phyloP scores from a whole-genome alignment of 1,284 basidiomycete species.

The Salmacisia buchloeana region DNA sequence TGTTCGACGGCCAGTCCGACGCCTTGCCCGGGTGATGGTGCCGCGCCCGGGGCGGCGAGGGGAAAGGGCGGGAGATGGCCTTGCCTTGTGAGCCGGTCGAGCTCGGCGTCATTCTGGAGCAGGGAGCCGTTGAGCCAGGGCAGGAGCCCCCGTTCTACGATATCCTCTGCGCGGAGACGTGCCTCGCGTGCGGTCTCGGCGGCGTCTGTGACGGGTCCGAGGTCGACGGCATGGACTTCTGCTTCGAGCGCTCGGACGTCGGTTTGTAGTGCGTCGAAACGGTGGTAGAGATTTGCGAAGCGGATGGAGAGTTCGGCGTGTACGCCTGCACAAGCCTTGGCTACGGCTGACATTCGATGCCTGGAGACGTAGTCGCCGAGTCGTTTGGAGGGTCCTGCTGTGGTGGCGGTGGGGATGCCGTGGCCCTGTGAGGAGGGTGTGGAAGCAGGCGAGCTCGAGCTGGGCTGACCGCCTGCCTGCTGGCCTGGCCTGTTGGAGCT shows the following conservation, averaged over 20 bases:
- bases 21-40: not conserved
- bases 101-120: not conserved
- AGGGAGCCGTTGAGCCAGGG: not conserved
- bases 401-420: not conserved
- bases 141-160: not conserved
- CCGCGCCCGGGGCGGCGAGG: not conserved
- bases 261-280: not conserved
- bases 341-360: conserved; percentile 36
- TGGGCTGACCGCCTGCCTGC: not conserved
- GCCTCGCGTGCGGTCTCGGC: not conserved
- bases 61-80: not conserved
- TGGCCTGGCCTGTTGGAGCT: not conserved
- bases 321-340: conserved; percentile 22
- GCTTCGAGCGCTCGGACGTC: not conserved
- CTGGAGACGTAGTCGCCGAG: conserved; percentile 41
- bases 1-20: not conserved
- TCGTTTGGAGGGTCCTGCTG: conserved; percentile 15
- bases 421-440: conserved; percentile 13
- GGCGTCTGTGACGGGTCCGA: not conserved
- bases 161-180: not conserved
- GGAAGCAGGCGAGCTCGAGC: not conserved
- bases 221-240: not conserved
- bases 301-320: conserved; percentile 7
- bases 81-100: not conserved
- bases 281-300: conserved; percentile 5